Conservation (phyloP, 2,329 filamentous ascomycete species). For the Ceratocystiopsis sp. region DNA sequence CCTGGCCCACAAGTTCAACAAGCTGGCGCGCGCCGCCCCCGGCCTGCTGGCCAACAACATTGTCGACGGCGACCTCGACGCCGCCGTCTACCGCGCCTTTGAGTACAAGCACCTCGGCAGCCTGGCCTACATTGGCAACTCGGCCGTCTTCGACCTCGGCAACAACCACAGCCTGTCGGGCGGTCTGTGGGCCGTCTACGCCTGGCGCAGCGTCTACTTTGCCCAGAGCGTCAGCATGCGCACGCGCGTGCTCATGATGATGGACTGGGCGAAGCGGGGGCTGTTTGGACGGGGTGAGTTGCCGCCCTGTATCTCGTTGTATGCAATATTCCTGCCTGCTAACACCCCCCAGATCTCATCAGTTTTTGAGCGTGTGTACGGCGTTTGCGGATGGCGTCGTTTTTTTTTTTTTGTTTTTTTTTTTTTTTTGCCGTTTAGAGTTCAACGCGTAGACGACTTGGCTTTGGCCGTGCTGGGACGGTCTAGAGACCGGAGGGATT, state of each 20-base stretch:
- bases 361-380: too few relatives aligned
- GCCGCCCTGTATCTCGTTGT: not conserved
- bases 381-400: too few relatives aligned
- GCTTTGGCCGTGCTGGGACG: too few relatives aligned
- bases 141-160: slow-evolving; percentile 80
- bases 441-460: too few relatives aligned
- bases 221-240: slow-evolving; percentile 89
- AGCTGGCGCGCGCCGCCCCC: slow-evolving; percentile 60
- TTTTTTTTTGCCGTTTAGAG: too few relatives aligned
- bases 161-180: slow-evolving; percentile 58
- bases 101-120: slow-evolving; percentile 86
- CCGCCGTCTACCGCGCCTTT: slow-evolving; percentile 84
- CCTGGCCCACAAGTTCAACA: slow-evolving; percentile 85
- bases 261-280: slow-evolving; percentile 98
- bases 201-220: slow-evolving; percentile 95
- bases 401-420: too few relatives aligned
- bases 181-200: slow-evolving; percentile 81
- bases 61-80: slow-evolving; percentile 76
- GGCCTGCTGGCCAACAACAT: slow-evolving; percentile 68
- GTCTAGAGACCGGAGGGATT: too few relatives aligned
- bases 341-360: not conserved
- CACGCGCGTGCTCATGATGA: slow-evolving; percentile 74
- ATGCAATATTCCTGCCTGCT: too few relatives aligned
- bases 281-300: slow-evolving; percentile 83
- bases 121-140: slow-evolving; percentile 90